phyloP scores from a whole-genome alignment of 2,329 filamentous ascomycete genomes.

The Phialocephala subalpina region DNA sequence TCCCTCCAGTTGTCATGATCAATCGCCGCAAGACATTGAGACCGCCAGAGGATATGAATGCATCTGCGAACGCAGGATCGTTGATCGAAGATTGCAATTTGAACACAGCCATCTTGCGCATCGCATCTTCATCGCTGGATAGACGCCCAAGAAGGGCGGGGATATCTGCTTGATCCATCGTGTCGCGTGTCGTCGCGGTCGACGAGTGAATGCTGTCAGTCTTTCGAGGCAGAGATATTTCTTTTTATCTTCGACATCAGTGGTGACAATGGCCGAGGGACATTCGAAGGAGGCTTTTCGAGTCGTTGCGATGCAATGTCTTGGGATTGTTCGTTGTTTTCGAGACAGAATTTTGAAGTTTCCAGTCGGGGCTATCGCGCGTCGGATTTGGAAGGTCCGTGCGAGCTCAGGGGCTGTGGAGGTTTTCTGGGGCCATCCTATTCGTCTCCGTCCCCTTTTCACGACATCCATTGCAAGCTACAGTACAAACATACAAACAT shows the following conservation, averaged over 20 bases:
- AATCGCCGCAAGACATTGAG: slow-evolving; percentile 82
- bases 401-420: slow-evolving; percentile 2
- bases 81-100: slow-evolving; percentile 95
- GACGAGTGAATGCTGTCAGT: background rate
- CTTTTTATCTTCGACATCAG: slow-evolving; percentile 10
- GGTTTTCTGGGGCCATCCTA: background rate
- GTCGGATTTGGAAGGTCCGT: slow-evolving; percentile 6
- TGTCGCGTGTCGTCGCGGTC: slow-evolving; percentile 1
- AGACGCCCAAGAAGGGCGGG: slow-evolving; percentile 70
- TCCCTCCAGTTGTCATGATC: slow-evolving; percentile 85
- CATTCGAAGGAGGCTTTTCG: background rate
- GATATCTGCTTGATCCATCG: slow-evolving; percentile 72
- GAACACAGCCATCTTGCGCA: slow-evolving; percentile 98
- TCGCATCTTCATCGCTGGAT: slow-evolving; percentile 81
- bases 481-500: too few species aligned
- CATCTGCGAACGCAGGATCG: slow-evolving; percentile 94
- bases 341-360: slow-evolving; percentile 6
- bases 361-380: background rate
- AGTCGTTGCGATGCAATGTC: background rate
- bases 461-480: background rate
- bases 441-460: background rate
- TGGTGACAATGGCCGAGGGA: background rate
- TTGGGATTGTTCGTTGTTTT: background rate
- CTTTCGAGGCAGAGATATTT: slow-evolving; percentile 5
- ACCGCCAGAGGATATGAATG: slow-evolving; percentile 92